A percentile compares a stretch with the other conserved stretches of the same genome.
Evolutionary conservation across 2,329 filamentous ascomycete genomes (phyloP).

Genomic region (Diaporthe caulivora): DNA sequence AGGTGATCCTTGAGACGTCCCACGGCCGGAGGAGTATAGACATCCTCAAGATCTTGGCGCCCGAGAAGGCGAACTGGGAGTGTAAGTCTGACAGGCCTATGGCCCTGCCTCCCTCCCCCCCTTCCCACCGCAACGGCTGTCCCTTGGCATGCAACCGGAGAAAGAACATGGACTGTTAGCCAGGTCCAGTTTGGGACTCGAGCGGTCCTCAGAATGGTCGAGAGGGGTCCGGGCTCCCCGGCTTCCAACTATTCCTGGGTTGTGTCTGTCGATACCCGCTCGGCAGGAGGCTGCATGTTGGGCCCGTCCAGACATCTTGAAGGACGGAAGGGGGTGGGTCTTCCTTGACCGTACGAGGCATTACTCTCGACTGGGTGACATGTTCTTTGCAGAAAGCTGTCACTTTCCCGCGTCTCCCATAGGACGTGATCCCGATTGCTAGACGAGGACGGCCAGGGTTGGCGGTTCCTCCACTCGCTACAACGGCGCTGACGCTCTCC

Average conservation of each 20-base stretch:
- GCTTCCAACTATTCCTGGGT: neutral
- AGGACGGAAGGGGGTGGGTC: neutral
- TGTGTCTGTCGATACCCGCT: neutral
- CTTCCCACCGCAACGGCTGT: constrained; percentile 17
- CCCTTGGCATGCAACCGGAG: constrained; percentile 16
- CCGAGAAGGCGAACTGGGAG: constrained; percentile 91
- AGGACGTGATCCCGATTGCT: constrained; percentile 4
- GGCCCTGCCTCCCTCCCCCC: neutral
- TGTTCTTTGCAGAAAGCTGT: constrained; percentile 6
- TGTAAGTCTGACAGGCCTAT: constrained; percentile 69
- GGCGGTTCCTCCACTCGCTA: neutral
- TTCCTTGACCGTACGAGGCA: neutral
- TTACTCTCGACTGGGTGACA: constrained; percentile 3
- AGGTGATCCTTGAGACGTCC: constrained; percentile 87
- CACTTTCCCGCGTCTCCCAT: neutral
- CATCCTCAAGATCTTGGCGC: constrained; percentile 81
- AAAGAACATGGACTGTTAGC: neutral
- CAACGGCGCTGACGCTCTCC: constrained; percentile 29
- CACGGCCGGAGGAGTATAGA: constrained; percentile 94
- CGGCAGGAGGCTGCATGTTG: neutral
- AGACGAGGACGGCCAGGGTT: neutral
- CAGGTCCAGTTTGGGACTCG: constrained; percentile 1
- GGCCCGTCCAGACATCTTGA: neutral
- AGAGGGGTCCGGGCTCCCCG: neutral
- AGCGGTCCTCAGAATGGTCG: neutral